Conservation (phyloP, 2,329 filamentous ascomycete species). For the Dactylellina haptotyla region DNA sequence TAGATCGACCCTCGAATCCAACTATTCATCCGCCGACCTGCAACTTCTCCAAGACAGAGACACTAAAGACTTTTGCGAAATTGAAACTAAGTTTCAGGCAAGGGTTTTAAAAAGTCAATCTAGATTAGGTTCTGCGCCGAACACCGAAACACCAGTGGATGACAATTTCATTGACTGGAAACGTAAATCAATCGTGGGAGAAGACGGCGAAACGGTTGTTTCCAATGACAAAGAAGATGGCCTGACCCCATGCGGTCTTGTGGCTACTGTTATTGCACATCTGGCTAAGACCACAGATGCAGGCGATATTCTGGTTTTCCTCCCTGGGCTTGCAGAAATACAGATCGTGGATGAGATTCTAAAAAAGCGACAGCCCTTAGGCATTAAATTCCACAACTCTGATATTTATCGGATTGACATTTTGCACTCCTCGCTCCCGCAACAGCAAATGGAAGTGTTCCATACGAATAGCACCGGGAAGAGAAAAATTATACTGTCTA, state of each 20-base stretch:
- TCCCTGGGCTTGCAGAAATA: conserved; percentile 62
- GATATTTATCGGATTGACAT: conserved; percentile 63
- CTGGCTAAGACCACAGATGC: conserved; percentile 62
- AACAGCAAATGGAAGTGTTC: conserved; percentile 64
- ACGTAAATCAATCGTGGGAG: conserved; percentile 57
- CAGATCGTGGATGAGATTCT: conserved; percentile 61
- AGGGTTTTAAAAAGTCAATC: neutral
- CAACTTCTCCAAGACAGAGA: conserved; percentile 57
- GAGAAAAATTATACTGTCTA: conserved; percentile 66
- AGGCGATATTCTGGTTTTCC: conserved; percentile 66
- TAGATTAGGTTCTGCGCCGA: neutral
- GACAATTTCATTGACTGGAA: conserved; percentile 62
- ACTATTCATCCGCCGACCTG: conserved; percentile 56
- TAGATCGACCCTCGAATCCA: conserved; percentile 58
- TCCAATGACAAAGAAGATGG: conserved; percentile 60
- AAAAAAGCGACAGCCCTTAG: conserved; percentile 60
- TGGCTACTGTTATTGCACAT: conserved; percentile 64
- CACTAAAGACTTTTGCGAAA: conserved; percentile 58
- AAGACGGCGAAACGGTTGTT: conserved; percentile 57
- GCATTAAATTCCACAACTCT: conserved; percentile 62
- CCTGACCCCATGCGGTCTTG: conserved; percentile 62
- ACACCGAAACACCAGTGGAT: conserved; percentile 43
- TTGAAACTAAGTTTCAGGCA: conserved; percentile 46
- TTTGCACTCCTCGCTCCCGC: conserved; percentile 65
- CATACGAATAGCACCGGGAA: conserved; percentile 61